Percentiles rank a stretch among this genome's conserved stretches.
Conservation (phyloP, 2,329 filamentous ascomycete genomes). For the Madurella fahalii region DNA sequence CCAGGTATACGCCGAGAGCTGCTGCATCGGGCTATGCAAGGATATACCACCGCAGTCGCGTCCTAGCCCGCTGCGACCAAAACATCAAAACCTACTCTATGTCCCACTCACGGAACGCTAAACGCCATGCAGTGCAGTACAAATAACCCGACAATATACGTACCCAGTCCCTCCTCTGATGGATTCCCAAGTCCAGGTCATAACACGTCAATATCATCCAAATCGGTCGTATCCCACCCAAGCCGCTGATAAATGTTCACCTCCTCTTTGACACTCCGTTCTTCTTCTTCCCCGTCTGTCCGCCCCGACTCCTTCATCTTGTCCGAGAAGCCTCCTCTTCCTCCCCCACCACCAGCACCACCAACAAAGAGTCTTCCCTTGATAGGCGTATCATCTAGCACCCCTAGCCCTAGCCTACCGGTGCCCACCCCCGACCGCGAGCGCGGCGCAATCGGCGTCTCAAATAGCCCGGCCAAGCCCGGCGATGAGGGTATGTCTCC, state of each 20-base stretch:
- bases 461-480: constrained; percentile 22
- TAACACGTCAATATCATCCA: constrained; percentile 41
- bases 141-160: not conserved
- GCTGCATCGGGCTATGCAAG: too few relatives aligned
- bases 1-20: too few relatives aligned
- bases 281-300: not conserved
- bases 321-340: not conserved
- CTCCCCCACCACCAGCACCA: not conserved
- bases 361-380: constrained; percentile 13
- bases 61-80: too few relatives aligned
- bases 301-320: not conserved
- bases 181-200: constrained; percentile 10
- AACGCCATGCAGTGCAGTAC: not conserved
- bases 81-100: not conserved
- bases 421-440: constrained; percentile 1
- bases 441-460: constrained; percentile 27
- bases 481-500: constrained; percentile 20
- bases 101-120: not conserved
- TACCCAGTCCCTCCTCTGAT: not conserved
- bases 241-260: constrained; percentile 51
- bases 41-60: too few relatives aligned
- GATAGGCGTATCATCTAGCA: constrained; percentile 23
- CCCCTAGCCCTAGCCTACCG: not conserved
- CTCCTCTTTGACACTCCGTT: constrained; percentile 25
- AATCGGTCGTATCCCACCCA: constrained; percentile 54